A percentile compares a stretch with the other conserved stretches of the same genome.
Conservation (phyloP, 345 rosid species). For the Sapria himalayana region DNA sequence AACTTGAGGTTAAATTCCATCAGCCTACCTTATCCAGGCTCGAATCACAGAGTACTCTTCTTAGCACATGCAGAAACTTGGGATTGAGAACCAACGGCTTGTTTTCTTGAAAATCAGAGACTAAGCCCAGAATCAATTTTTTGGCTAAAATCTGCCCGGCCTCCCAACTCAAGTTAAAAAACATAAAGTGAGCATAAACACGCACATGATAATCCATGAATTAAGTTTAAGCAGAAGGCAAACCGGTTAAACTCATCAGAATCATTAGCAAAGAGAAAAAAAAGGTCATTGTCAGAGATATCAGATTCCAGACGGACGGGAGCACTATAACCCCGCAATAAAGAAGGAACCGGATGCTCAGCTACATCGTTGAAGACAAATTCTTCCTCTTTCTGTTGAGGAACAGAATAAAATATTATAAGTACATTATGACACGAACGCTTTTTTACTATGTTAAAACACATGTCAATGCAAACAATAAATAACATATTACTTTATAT, state of each 20-base stretch:
- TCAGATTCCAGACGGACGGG: constrained; percentile 82
- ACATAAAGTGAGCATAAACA: constrained; percentile 3
- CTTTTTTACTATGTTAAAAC: no score
- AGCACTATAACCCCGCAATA: constrained; percentile 79
- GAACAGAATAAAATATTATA: constrained; percentile 12
- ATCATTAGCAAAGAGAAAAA: constrained; percentile 91
- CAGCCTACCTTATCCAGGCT: constrained; percentile 58
- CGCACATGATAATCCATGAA: not conserved
- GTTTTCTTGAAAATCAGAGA: constrained; percentile 56
- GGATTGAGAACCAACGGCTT: constrained; percentile 50
- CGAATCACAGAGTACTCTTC: constrained; percentile 47
- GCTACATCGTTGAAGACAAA: constrained; percentile 54
- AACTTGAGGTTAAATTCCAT: not conserved
- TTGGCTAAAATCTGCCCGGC: constrained; percentile 87
- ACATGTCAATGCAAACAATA: no score
- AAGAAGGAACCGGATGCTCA: constrained; percentile 75
- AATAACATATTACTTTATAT: no score
- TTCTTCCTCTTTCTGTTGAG: constrained; percentile 77
- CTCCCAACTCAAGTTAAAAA: constrained; percentile 57
- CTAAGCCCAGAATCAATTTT: constrained; percentile 79
- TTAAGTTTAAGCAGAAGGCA: constrained; percentile 11
- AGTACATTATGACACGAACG: no score
- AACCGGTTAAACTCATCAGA: constrained; percentile 93
- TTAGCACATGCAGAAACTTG: constrained; percentile 53
- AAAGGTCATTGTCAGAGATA: constrained; percentile 51